A percentile compares a stretch with the other conserved stretches of the same genome.
Conservation (phyloP, 768 basidiomycete species). For the Russula lepida region DNA sequence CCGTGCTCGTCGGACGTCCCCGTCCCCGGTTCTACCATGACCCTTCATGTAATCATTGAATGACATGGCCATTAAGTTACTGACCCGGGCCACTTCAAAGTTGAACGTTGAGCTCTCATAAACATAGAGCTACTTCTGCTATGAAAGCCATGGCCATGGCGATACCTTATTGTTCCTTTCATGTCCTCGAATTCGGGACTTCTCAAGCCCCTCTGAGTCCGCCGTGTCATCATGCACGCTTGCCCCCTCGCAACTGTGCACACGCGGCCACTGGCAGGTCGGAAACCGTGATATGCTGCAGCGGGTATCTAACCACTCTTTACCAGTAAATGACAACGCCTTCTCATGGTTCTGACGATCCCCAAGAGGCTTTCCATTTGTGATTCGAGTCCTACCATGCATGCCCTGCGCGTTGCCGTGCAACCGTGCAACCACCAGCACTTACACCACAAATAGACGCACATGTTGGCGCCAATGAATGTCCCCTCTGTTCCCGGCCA, state of each 20-base stretch:
- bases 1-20: no score
- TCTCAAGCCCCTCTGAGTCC: slow-evolving; percentile 1
- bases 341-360: neutral
- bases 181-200: neutral
- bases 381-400: neutral
- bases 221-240: neutral
- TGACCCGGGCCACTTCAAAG: no score
- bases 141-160: neutral
- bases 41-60: no score
- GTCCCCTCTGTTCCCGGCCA: neutral
- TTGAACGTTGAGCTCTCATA: no score
- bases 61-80: no score
- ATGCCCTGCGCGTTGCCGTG: neutral
- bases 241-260: slow-evolving; percentile 1
- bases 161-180: neutral
- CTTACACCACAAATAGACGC: neutral
- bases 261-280: neutral
- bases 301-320: neutral
- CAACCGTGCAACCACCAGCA: neutral
- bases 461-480: no score
- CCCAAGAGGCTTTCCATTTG: neutral
- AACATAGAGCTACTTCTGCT: neutral
- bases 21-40: no score
- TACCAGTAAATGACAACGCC: neutral
- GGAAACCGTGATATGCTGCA: no score